A percentile compares a stretch with the other conserved stretches of the same genome.
phyloP scores from a whole-genome alignment of 106 monocot species.

The Platanthera guangdongensis region DNA sequence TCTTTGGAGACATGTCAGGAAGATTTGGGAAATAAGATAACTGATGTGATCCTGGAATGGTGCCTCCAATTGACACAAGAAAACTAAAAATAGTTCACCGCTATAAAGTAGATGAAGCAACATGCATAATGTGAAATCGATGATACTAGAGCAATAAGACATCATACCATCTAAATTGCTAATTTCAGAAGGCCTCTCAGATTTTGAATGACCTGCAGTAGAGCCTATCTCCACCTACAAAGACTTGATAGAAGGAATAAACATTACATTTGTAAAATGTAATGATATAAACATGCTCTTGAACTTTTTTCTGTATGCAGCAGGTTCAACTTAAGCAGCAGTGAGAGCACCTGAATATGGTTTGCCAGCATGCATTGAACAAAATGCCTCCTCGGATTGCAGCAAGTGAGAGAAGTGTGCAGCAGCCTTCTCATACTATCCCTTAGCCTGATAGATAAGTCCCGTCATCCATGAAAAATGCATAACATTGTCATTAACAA shows the following conservation, averaged over 20 bases:
- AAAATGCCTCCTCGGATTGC: too few species aligned
- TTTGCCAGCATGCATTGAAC: too few species aligned
- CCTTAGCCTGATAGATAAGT: too few species aligned
- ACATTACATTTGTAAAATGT: conserved; percentile 92
- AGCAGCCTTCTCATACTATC: too few species aligned
- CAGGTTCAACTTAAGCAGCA: conserved; percentile 6
- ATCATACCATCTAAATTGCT: conserved; percentile 40
- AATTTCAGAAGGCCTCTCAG: conserved; percentile 36
- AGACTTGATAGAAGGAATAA: conserved; percentile 88
- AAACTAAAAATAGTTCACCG: too few species aligned
- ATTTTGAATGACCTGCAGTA: conserved; percentile 20
- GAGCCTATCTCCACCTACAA: conserved; percentile 72
- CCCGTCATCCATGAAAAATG: too few species aligned
- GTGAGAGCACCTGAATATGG: too few species aligned
- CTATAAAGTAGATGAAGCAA: not conserved
- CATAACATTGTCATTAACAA: too few species aligned
- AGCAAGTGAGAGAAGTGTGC: too few species aligned
- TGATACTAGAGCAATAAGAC: not conserved
- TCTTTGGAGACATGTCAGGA: conserved; percentile 99
- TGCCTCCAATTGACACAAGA: too few species aligned
- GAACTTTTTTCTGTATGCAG: conserved; percentile 60
- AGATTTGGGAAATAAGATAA: conserved; percentile 71
- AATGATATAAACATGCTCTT: conserved; percentile 91
- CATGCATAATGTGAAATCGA: not conserved
- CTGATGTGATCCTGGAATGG: conserved; percentile 74